phyloP scores from a whole-genome alignment of 345 rosid species.

The Lenwebbia sp. region DNA sequence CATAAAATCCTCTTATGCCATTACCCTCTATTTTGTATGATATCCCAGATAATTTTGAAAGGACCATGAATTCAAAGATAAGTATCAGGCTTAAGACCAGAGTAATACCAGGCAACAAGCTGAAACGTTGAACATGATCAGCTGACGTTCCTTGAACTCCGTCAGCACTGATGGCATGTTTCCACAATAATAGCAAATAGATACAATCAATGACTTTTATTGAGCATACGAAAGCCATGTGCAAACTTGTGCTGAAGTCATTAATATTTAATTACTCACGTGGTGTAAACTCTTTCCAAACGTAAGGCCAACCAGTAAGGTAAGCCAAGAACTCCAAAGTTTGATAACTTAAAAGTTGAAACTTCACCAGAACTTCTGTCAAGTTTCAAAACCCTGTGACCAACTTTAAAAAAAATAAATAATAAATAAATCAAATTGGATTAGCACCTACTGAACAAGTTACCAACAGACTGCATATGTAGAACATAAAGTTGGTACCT shows the following conservation, averaged over 20 bases:
- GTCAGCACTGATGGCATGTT: constrained; percentile 31
- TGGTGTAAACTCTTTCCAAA: constrained; percentile 54
- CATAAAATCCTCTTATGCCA: not conserved
- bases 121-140: constrained; percentile 44
- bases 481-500: constrained; percentile 24
- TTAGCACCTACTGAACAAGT: not conserved
- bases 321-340: constrained; percentile 69
- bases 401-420: constrained; percentile 25
- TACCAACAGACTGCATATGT: not conserved
- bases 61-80: not conserved
- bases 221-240: not conserved
- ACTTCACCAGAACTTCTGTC: constrained; percentile 43
- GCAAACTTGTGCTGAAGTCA: not conserved
- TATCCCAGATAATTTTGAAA: not conserved
- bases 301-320: constrained; percentile 73
- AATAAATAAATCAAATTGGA: not conserved
- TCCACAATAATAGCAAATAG: constrained; percentile 5
- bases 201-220: not conserved
- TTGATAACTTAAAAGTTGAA: constrained; percentile 58
- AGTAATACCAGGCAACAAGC: constrained; percentile 66
- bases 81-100: not conserved
- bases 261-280: constrained; percentile 36
- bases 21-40: not conserved
- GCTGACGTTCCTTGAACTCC: constrained; percentile 24
- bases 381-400: constrained; percentile 63